These are phyloP conservation scores for Coelastrella sp. DNA, from an alignment of 139 green algal genomes.

Conservation along the genomic window DNA sequence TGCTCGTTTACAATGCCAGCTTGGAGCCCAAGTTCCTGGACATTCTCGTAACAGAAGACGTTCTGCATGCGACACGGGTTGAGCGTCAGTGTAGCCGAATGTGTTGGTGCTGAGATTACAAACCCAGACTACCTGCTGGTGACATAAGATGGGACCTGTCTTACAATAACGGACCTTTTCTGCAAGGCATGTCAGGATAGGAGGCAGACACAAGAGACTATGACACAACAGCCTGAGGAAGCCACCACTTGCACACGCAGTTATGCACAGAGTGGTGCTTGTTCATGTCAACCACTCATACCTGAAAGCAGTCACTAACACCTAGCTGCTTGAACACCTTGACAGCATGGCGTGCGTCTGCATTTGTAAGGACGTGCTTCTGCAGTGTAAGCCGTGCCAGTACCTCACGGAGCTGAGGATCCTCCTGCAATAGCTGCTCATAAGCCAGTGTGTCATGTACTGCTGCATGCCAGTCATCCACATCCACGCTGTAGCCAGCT, in stretches of 20 bases:
- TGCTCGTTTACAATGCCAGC: conserved; percentile 55
- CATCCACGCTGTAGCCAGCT: conserved; percentile 75
- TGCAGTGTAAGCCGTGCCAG: conserved; percentile 56
- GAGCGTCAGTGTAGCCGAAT: background rate
- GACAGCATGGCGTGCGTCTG: conserved; percentile 76
- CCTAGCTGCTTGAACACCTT: conserved; percentile 76
- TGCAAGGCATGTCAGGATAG: too few species aligned
- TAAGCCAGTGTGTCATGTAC: conserved; percentile 82
- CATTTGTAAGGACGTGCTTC: conserved; percentile 90
- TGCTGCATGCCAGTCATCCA: conserved; percentile 76
- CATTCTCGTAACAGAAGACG: conserved; percentile 82
- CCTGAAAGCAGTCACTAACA: conserved; percentile 76
- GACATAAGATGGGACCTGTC: too few species aligned
- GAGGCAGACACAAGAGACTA: too few species aligned
- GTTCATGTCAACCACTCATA: too few species aligned
- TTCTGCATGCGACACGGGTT: conserved; percentile 46
- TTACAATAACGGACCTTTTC: too few species aligned
- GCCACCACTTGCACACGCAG: too few species aligned
- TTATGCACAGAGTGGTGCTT: too few species aligned
- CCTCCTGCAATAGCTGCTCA: conserved; percentile 62
- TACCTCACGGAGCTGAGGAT: conserved; percentile 34
- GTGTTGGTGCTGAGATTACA: background rate
- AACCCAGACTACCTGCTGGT: too few species aligned
- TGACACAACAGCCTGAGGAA: too few species aligned
- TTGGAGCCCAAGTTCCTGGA: conserved; percentile 60